Conservation (phyloP, 805 yeast genomes). For the Yarrowia yakushimensis region DNA sequence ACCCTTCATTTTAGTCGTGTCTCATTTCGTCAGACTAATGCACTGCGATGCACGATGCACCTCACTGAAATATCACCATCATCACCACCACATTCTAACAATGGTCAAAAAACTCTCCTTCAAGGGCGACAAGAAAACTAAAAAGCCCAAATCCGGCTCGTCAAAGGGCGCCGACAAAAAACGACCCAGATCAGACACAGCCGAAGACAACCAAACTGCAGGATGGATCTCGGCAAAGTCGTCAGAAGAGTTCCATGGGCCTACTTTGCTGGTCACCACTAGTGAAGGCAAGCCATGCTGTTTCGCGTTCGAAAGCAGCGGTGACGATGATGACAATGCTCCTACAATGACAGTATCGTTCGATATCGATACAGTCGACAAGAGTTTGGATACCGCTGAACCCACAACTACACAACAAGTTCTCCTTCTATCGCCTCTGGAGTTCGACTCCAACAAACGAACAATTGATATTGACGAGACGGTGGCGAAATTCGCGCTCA, state of each 20-base stretch:
- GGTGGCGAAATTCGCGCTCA: conserved; percentile 33
- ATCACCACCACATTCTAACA: background rate
- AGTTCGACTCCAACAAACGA: conserved; percentile 27
- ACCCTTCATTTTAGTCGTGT: background rate
- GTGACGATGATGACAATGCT: background rate
- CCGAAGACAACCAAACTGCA: background rate
- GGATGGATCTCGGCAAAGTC: conserved; percentile 37
- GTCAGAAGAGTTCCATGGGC: conserved; percentile 38
- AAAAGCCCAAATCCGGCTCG: background rate
- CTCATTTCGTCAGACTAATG: background rate
- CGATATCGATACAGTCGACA: conserved; percentile 29
- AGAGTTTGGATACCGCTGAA: conserved; percentile 29
- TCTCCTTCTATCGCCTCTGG: conserved; percentile 33
- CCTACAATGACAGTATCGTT: conserved; percentile 3
- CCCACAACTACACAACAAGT: conserved; percentile 40
- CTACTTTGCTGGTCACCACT: conserved; percentile 34
- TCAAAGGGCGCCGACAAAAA: background rate
- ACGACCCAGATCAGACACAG: background rate
- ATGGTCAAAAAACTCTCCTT: conserved; percentile 42
- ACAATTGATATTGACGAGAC: conserved; percentile 17
- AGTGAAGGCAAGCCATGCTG: conserved; percentile 19
- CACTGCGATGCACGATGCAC: background rate
- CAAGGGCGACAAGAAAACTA: conserved; percentile 39
- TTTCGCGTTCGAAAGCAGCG: background rate
- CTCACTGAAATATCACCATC: background rate